Percentiles rank a stretch among this genome's conserved stretches.
Evolutionary conservation across 768 basidiomycete genomes (phyloP).

Genomic region (Suillus paluster): DNA sequence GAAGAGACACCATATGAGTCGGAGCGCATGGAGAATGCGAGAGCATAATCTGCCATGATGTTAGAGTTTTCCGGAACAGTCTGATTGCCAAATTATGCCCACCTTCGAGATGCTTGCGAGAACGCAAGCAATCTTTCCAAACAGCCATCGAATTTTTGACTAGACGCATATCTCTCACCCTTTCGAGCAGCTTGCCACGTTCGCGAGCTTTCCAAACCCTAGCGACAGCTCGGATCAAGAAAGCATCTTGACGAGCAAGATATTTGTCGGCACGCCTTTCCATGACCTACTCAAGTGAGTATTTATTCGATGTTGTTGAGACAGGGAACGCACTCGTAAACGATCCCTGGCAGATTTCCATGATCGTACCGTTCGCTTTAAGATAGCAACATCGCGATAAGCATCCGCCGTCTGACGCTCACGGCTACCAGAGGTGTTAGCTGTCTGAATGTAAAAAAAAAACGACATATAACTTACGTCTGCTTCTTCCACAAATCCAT

Average conservation of each 20-base stretch:
- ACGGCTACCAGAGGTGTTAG: constrained; percentile 40
- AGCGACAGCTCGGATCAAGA: constrained; percentile 60
- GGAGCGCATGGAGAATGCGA: constrained; percentile 51
- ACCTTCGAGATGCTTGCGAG: constrained; percentile 53
- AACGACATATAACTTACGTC: constrained; percentile 46
- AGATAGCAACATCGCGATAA: constrained; percentile 44
- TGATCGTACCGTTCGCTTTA: constrained; percentile 50
- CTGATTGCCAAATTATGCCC: constrained; percentile 8
- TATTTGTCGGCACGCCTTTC: constrained; percentile 62
- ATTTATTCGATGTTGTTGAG: neutral
- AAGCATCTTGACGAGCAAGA: constrained; percentile 56
- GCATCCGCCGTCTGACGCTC: constrained; percentile 47
- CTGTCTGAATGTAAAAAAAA: constrained; percentile 6
- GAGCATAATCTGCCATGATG: constrained; percentile 46
- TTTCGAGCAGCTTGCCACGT: constrained; percentile 59
- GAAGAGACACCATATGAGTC: constrained; percentile 43
- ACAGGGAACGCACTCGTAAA: constrained; percentile 48
- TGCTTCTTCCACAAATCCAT: constrained; percentile 62
- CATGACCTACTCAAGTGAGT: constrained; percentile 47
- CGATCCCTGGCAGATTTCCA: constrained; percentile 61
- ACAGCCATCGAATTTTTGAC: constrained; percentile 49
- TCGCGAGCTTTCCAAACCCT: constrained; percentile 74
- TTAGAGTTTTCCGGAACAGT: constrained; percentile 7
- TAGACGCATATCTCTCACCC: constrained; percentile 51
- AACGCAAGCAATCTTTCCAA: constrained; percentile 54